These are phyloP conservation scores for Verticillium albo-atrum DNA, from an alignment of 2,329 filamentous ascomycete genomes.

Conservation along the genomic window DNA sequence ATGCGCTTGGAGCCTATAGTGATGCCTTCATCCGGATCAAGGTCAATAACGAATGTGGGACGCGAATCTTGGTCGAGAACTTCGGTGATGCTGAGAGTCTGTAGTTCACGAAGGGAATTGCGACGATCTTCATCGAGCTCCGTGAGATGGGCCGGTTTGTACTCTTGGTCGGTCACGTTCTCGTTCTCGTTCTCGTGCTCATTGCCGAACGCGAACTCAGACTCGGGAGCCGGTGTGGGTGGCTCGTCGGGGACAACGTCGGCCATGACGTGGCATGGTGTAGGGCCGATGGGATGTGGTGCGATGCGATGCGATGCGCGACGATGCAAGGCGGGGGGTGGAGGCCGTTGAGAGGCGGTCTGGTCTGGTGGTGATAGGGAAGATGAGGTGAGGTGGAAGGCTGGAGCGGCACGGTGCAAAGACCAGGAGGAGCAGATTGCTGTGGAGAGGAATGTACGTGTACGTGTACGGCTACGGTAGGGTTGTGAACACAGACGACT, in stretches of 20 bases:
- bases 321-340: neutral
- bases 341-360: neutral
- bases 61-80: slow-evolving; percentile 30
- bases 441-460: too few species aligned
- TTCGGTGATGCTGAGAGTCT: slow-evolving; percentile 19
- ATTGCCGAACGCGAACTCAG: too few species aligned
- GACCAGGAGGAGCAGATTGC: too few species aligned
- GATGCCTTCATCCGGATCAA: slow-evolving; percentile 26
- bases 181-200: neutral
- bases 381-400: neutral
- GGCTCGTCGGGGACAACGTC: neutral
- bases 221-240: neutral
- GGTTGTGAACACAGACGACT: too few species aligned
- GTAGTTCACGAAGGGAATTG: slow-evolving; percentile 14
- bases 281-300: neutral
- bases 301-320: neutral
- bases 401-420: neutral
- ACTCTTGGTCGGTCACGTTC: neutral
- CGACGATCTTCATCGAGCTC: neutral
- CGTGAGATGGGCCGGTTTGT: slow-evolving; percentile 50
- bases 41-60: slow-evolving; percentile 31
- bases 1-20: slow-evolving; percentile 15
- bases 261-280: neutral
- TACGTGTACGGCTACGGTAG: too few species aligned
- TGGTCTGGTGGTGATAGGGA: neutral